These are phyloP conservation scores for Leishmania guyanensis DNA, from an alignment of 208 protist species.

Conservation along the genomic window DNA sequence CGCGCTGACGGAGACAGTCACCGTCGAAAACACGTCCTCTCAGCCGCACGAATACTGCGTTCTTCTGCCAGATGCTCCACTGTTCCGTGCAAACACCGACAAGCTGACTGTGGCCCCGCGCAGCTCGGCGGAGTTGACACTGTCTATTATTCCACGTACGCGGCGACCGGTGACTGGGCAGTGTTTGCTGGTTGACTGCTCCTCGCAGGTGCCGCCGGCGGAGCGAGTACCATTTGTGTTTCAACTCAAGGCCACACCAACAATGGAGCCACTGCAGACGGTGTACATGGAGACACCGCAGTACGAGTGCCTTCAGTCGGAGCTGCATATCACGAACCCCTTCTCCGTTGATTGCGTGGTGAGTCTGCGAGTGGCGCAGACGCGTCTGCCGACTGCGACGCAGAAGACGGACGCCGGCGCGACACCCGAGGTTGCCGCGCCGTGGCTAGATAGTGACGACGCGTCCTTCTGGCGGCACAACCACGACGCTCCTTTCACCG, in stretches of 20 bases:
- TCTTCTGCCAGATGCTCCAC: slow-evolving; percentile 51
- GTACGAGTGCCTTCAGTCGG: slow-evolving; percentile 74
- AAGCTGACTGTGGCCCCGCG: slow-evolving; percentile 72
- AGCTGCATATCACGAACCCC: slow-evolving; percentile 82
- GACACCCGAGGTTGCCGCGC: not conserved
- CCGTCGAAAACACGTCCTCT: slow-evolving; percentile 77
- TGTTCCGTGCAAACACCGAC: slow-evolving; percentile 54
- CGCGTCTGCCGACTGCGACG: slow-evolving; percentile 14
- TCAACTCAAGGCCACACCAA: slow-evolving; percentile 62
- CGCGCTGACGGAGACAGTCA: slow-evolving; percentile 67
- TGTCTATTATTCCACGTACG: slow-evolving; percentile 79
- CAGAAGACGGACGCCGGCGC: not conserved
- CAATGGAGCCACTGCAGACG: slow-evolving; percentile 67
- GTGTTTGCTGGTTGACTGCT: slow-evolving; percentile 72
- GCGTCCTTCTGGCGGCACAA: slow-evolving; percentile 23
- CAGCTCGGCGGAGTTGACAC: slow-evolving; percentile 39
- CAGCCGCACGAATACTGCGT: slow-evolving; percentile 80
- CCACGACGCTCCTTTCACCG: slow-evolving; percentile 58
- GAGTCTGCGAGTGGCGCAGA: slow-evolving; percentile 75
- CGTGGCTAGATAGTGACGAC: slow-evolving; percentile 22
- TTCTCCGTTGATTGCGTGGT: slow-evolving; percentile 80
- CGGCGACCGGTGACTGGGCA: slow-evolving; percentile 52
- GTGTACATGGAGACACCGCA: slow-evolving; percentile 68
- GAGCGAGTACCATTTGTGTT: slow-evolving; percentile 74
- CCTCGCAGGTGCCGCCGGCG: slow-evolving; percentile 43